Evolutionary conservation across 257 asterid species (phyloP).

Genomic region (Paulownia fortunei): DNA sequence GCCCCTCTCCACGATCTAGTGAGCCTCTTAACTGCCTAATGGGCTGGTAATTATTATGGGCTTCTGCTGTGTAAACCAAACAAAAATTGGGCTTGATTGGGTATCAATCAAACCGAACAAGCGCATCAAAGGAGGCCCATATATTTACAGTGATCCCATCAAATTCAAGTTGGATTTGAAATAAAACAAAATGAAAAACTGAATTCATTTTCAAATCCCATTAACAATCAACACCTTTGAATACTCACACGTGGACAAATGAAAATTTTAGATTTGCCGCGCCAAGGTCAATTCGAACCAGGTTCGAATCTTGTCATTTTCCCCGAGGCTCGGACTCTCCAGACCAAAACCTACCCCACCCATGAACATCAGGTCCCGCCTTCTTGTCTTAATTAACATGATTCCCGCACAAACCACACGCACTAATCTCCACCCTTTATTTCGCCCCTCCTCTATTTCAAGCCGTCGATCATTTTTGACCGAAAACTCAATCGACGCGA

Average conservation of each 20-base stretch:
- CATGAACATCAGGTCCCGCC: constrained; percentile 32
- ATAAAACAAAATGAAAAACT: no score
- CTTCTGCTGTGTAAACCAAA: no score
- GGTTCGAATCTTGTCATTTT: constrained; percentile 59
- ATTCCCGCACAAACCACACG: constrained; percentile 8
- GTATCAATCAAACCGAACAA: no score
- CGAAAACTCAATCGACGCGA: neutral
- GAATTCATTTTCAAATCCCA: no score
- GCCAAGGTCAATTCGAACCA: constrained; percentile 43
- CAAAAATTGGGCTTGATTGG: no score
- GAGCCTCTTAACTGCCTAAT: no score
- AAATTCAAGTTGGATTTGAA: no score
- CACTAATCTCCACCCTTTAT: constrained; percentile 33
- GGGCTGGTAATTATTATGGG: no score
- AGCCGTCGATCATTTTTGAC: constrained; percentile 27
- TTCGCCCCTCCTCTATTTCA: neutral
- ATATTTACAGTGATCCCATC: no score
- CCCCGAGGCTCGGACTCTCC: constrained; percentile 51
- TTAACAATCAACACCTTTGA: no score
- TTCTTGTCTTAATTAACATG: constrained; percentile 23
- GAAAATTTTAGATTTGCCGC: constrained; percentile 55
- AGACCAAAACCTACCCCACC: constrained; percentile 21
- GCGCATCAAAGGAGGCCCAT: no score
- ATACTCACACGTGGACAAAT: neutral
- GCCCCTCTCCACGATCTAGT: no score